Conservation (phyloP, 202 grass and related monocot species). For the Schoenoplectus triqueter region DNA sequence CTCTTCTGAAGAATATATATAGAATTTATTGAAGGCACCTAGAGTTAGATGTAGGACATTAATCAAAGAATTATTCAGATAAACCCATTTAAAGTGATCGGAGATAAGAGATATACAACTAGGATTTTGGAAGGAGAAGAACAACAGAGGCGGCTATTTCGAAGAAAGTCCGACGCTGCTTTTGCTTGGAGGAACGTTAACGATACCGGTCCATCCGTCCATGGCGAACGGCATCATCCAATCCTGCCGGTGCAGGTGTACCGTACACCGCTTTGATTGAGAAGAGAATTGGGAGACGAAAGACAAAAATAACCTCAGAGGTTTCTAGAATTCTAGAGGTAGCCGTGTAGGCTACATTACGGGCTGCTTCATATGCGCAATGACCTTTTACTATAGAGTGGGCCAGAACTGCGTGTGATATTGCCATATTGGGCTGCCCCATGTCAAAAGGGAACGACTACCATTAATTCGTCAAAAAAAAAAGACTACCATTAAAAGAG, state of each 20-base stretch:
- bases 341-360: no score
- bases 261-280: constrained; percentile 2
- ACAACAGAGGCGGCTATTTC: constrained; percentile 67
- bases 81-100: not conserved
- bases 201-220: constrained; percentile 71
- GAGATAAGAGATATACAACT: constrained; percentile 41
- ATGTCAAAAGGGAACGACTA: no score
- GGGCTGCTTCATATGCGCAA: not conserved
- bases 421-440: not conserved
- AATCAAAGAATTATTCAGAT: not conserved
- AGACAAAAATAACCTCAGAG: not conserved
- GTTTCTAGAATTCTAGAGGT: not conserved
- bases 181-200: constrained; percentile 50
- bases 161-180: constrained; percentile 18
- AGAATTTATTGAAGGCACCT: constrained; percentile 74
- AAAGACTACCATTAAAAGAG: no score
- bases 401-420: not conserved
- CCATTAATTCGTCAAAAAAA: no score
- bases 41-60: not conserved
- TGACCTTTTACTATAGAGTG: not conserved
- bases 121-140: constrained; percentile 59
- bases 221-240: constrained; percentile 34
- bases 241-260: not conserved
- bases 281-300: not conserved
- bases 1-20: constrained; percentile 82